Evolutionary conservation across 495 filamentous ascomycete genomes (phyloP), one percentile per base, ranked within the genome.

Genomic region (Ascobolus immersus): DNA sequence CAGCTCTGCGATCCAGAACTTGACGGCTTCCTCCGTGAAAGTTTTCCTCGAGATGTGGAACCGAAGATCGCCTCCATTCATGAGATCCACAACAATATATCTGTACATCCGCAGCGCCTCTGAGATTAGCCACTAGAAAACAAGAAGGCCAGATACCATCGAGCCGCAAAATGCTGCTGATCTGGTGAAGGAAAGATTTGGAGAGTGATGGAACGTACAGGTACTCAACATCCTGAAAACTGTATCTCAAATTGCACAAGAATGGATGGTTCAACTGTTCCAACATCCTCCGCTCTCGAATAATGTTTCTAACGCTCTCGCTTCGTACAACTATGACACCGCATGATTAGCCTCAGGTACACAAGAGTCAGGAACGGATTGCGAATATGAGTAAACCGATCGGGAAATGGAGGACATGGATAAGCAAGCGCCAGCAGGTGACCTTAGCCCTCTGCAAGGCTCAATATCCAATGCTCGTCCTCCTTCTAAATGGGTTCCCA

Each of bases 171-270:
- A 14, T 28, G 53, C 9, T 27, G 15, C 17, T 21, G 19, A 4
- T 18, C 6, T 18, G 6, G n/a, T 6, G 17, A 5, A 7, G 9
- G 15, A 22, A 11, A 14, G 6, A 18, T 18, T 13, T 12, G n/a
- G n/a, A 17, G 22, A 17, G 33, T 5, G 19, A 35, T 23, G 12
- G 5, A 39, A 55, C 78, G 43, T 62, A 96, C 86, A 96, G 72
- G 55, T 96, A 96, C 51, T 96, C 86, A 44, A 93, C 78, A 54
- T 96, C 86, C 56, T 96, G 86, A 51, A 96, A 96, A 59, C 81
- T 92, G 55, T 94, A 96, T 34, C 86, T 73, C 59, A 96, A 62
- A 52, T 96, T 96, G 61, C 86, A 96, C 37, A 96, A 73, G 56
- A 96, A 94, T 20, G 84, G 77, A 50, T 96, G 86, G 50, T 91